Base-by-base conservation (phyloP, 345 rosid genomes). In the Euphorbia pulcherrima region DNA sequence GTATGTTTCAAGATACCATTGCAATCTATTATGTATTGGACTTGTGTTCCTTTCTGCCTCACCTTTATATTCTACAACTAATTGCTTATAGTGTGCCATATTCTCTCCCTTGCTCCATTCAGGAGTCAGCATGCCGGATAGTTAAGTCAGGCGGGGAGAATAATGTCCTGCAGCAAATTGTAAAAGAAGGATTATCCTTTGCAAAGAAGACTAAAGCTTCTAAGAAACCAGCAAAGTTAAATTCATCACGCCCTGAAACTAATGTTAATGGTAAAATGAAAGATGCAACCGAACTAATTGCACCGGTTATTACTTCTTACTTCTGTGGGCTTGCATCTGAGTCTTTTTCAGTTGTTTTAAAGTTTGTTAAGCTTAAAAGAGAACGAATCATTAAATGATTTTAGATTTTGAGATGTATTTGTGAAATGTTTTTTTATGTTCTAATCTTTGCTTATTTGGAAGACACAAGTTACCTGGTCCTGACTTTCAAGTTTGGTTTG, bases 91-190 rank as follows among this genome's bases (percentile, higher is more conserved):
- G 16, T 64, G 30, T 48, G 10, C 33, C 51, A 47, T 40, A 47
- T 64, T 6, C 28, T 30, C 65, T 50, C 62, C 53, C 30, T 77
- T 71, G 57, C n/a, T 78, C 69, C 60, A 16, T 72, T 10, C 81
- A 94, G 96, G 96, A 78, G 76, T 80, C 88, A 47, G 97, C 99
- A 65, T 94, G 90, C 79, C 88, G 78, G 74, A 72, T 91, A 67
- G 85, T 94, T 66, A 87, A 77, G 78, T 84, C 90, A 8, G 65
- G 83, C 65, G 97, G 90, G 77, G 93, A 94, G 24, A 70, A 76
- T 47, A 70, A 53, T 56, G 75, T 91, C 72, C 96, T 94, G 81
- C 79, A 81, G 79, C 77, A 47, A 65, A 54, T 91, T 66, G 68
- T 68, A 58, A 77, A 80, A 37, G 89, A 83, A 75, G 93, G 90